Base-by-base conservation (phyloP, 495 filamentous ascomycete genomes). In the Achaetomiella virescens region DNA sequence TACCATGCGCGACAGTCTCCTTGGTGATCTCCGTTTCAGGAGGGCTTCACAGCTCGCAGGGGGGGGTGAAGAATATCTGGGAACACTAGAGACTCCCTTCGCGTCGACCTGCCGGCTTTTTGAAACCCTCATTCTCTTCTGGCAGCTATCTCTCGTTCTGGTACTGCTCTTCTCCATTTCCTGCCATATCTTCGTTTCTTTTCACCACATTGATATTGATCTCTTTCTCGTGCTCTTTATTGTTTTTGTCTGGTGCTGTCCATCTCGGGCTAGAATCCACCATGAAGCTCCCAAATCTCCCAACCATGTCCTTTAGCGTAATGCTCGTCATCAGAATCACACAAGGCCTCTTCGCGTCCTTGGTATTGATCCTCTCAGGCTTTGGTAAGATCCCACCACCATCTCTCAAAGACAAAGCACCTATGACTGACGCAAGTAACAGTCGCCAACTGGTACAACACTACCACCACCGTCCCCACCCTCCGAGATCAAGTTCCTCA, bases 401-500 rank as follows among this genome's bases (percentile, higher is more conserved):
- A 21, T 38, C 43, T 18, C 36, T 57, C 60, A 57, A 57, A 61
- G n/a, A n/a, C n/a, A n/a, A n/a, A n/a, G n/a, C n/a, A n/a, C n/a
- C n/a, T n/a, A 61, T 40, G 42, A 14, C 24, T 20, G 50, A 25
- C 29, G 2, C 0, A 18, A 9, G 14, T 14, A 18, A 51, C 55
- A 80, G 78, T 81, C 21, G 67, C 71, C 15, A 64, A 78, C 60
- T 81, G 78, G 77, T 79, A 81, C 63, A 73, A 77, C 52, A 67
- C 66, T 46, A 70, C 72, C 36, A 75, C 70, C 18, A 48, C 72
- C 44, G 71, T 72, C 22, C 29, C 69, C 29, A 73, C 78, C 37
- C 85, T 65, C 73, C 3, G 73, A 80, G 59, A 72, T 90, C 74
- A 85, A 86, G 75, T 90, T 87, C 75, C 76, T 91, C 58, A 68